A percentile compares a stretch with the other conserved stretches of the same genome.
Evolutionary conservation across 2,329 filamentous ascomycete genomes (phyloP).

Genomic region (Colletotrichum noveboracense): DNA sequence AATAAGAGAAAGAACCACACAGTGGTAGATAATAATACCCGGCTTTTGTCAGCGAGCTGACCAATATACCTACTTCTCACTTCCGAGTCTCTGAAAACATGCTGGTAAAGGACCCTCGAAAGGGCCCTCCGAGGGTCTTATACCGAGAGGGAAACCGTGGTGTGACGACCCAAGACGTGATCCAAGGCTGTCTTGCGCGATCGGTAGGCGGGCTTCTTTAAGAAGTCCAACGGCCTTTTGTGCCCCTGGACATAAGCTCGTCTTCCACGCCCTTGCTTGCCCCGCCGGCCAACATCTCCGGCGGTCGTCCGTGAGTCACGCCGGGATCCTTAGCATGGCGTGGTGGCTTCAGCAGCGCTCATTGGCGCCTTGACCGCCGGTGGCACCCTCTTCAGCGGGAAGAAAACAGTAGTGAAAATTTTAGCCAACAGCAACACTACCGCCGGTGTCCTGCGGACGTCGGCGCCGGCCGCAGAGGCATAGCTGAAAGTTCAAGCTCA

Average conservation of each 20-base stretch:
- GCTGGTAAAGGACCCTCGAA: too few species aligned
- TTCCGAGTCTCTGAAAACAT: background rate
- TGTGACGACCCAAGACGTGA: background rate
- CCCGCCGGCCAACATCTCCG: background rate
- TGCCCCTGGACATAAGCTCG: background rate
- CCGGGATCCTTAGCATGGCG: background rate
- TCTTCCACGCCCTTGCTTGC: background rate
- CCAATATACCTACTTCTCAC: background rate
- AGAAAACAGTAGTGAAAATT: background rate
- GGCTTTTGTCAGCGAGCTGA: background rate
- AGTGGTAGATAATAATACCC: slow-evolving; percentile 13
- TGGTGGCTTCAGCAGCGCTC: background rate
- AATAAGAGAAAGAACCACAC: background rate
- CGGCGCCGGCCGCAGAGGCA: background rate
- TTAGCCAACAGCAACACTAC: background rate
- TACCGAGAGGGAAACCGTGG: background rate
- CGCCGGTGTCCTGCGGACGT: slow-evolving; percentile 9
- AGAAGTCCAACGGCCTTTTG: background rate
- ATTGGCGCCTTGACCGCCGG: background rate
- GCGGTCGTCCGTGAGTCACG: background rate
- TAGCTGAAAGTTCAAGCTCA: background rate
- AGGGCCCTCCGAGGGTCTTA: background rate
- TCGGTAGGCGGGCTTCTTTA: background rate
- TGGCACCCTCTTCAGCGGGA: background rate
- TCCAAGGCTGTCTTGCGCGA: background rate